These are phyloP conservation scores for Aspergillus wentii DNA, from an alignment of 495 filamentous ascomycete species.

Conservation along the genomic window DNA sequence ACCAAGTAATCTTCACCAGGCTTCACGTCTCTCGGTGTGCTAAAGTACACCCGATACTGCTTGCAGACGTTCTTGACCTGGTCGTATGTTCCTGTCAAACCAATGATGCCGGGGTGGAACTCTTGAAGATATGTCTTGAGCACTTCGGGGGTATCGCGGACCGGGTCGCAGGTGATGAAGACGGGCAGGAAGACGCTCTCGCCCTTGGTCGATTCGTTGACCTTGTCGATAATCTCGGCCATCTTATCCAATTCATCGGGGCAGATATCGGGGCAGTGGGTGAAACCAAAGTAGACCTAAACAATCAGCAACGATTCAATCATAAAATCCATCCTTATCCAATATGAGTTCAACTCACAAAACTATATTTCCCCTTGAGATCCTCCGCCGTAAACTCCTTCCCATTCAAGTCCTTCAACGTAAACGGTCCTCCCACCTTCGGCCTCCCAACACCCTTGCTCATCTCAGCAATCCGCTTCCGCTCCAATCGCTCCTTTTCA, in stretches of 20 bases:
- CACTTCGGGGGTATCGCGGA: conserved; percentile 79
- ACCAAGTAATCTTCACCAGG: conserved; percentile 95
- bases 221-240: conserved; percentile 85
- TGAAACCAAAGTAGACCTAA: conserved; percentile 96
- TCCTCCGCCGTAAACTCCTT: conserved; percentile 68
- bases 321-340: too few species aligned
- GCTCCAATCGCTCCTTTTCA: conserved; percentile 84
- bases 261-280: conserved; percentile 97
- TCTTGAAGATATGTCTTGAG: conserved; percentile 81
- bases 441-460: conserved; percentile 88
- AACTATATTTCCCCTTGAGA: conserved; percentile 78
- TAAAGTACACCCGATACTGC: conserved; percentile 94
- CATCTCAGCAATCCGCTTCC: conserved; percentile 80
- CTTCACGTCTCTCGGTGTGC: conserved; percentile 80
- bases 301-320: not conserved
- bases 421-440: conserved; percentile 85
- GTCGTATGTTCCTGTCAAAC: conserved; percentile 89
- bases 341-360: conserved; percentile 42
- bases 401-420: conserved; percentile 77
- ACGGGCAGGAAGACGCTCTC: conserved; percentile 61
- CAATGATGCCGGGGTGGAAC: conserved; percentile 85
- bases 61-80: conserved; percentile 90
- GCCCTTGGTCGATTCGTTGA: conserved; percentile 46
- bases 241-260: conserved; percentile 99
- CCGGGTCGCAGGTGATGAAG: conserved; percentile 95